Percentiles rank a stretch among this genome's conserved stretches.
Conservation (phyloP, 2,329 filamentous ascomycete species). For the Fusarium temperatum region DNA sequence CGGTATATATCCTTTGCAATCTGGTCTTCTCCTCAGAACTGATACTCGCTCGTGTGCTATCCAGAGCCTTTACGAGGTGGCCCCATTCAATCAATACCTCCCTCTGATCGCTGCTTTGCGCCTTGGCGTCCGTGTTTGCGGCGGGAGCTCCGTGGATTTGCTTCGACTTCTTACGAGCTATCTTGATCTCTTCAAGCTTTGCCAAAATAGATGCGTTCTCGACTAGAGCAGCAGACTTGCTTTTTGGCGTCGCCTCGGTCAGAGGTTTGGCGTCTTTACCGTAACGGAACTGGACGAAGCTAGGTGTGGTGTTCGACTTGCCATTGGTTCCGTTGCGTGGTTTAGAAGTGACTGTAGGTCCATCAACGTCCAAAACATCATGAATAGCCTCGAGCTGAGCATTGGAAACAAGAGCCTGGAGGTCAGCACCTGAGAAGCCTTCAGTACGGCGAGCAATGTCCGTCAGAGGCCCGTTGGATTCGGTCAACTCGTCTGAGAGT, state of each 20-base stretch:
- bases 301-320: conserved; percentile 50
- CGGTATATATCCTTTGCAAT: conserved; percentile 83
- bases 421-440: conserved; percentile 92
- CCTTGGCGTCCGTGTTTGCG: conserved; percentile 41
- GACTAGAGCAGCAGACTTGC: conserved; percentile 66
- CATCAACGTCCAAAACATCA: conserved; percentile 76
- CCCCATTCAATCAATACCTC: conserved; percentile 87
- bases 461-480: conserved; percentile 64
- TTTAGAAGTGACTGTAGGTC: conserved; percentile 49
- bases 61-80: conserved; percentile 81
- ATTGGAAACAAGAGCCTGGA: conserved; percentile 95
- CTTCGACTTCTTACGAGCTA: conserved; percentile 64
- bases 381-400: conserved; percentile 97
- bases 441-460: conserved; percentile 83
- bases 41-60: conserved; percentile 83
- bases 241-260: conserved; percentile 55
- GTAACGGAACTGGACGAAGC: conserved; percentile 87
- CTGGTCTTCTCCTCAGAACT: conserved; percentile 78
- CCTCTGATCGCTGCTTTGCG: conserved; percentile 52
- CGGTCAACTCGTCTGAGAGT: conserved; percentile 72
- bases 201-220: conserved; percentile 81
- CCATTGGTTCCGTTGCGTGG: conserved; percentile 48
- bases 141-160: conserved; percentile 44
- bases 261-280: conserved; percentile 64
- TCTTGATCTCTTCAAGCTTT: conserved; percentile 84